Base-by-base conservation (phyloP, 805 yeast genomes). In the Saccharomycopsis sp. region DNA sequence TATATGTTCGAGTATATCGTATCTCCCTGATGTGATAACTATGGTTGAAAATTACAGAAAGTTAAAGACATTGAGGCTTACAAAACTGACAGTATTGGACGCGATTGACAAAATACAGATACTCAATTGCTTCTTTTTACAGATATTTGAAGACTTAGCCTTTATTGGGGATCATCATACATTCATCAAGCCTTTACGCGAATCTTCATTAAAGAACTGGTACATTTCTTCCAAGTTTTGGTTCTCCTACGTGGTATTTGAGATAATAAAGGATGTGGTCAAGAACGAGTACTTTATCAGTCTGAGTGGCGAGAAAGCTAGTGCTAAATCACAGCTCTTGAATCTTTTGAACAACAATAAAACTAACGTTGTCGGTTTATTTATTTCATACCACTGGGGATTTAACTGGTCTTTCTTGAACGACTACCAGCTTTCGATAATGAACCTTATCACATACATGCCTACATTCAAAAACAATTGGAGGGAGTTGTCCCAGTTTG, bases 381-480 rank as follows among this genome's bases (percentile, higher is more conserved):
- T 60, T 12, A 20, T 58, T 1, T 58, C 63, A 2, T 60, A 58
- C 24, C 63, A 60, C 21, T 60, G 63, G 63, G 63, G 63, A 18
- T 60, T 51, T 23, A 34, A 60, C 29, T 60, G 61, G 59, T 18
- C 34, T 2, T 60, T 57, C 40, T 51, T 60, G 34, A 58, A 58
- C 40, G 61, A 58, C 23, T 60, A 55, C 46, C 63, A 60, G 37
- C 51, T 60, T 24, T 40, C 60, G 15, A 34, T 55, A 23, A 50
- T 60, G 55, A 57, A 60, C 37, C 50, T 60, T 21, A 23, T 47
- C 24, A 57, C 40, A 16, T 41, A 55, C 16, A 20, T 52, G 9
- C 51, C 48, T 16, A 51, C 56, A 16, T 57, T 57, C 47, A 46
- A 23, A 21, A 34, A 5, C 4, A 60, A 57, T 16, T 60, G 60